Evolutionary conservation across 2,329 filamentous ascomycete species (phyloP).

Genomic region (Kalmusia sp.): DNA sequence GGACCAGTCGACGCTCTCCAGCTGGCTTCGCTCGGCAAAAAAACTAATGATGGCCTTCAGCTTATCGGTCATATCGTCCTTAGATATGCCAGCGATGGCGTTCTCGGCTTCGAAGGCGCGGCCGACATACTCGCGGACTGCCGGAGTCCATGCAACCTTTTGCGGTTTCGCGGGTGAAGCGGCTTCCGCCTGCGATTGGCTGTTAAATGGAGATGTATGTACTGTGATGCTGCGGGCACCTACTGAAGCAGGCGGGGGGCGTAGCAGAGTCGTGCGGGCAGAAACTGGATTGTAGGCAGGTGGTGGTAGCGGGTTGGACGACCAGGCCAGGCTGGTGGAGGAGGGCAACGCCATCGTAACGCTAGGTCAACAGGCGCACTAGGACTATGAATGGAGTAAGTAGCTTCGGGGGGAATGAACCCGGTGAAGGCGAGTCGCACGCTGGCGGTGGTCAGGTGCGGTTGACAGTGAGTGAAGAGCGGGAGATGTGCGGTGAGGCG

Average conservation of each 20-base stretch:
- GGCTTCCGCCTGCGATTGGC: constrained; percentile 22
- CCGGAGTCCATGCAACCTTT: constrained; percentile 79
- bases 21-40: constrained; percentile 75
- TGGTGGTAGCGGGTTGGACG: constrained; percentile 30
- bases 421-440: not conserved
- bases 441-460: not conserved
- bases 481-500: constrained; percentile 26
- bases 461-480: constrained; percentile 12
- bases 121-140: constrained; percentile 88
- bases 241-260: constrained; percentile 27
- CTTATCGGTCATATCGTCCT: constrained; percentile 78
- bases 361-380: not conserved
- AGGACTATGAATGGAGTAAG: not conserved
- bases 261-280: constrained; percentile 49
- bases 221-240: constrained; percentile 10
- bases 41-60: constrained; percentile 85
- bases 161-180: constrained; percentile 47
- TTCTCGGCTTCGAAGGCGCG: constrained; percentile 83
- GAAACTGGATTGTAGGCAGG: constrained; percentile 56
- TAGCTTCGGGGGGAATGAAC: not conserved
- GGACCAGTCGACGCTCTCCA: constrained; percentile 83
- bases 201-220: constrained; percentile 19
- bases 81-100: constrained; percentile 51
- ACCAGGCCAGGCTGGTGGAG: constrained; percentile 35
- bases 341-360: constrained; percentile 37